A percentile compares a stretch with the other conserved stretches of the same genome.
phyloP scores from a whole-genome alignment of 257 asterid species.

The Cordia subcordata region DNA sequence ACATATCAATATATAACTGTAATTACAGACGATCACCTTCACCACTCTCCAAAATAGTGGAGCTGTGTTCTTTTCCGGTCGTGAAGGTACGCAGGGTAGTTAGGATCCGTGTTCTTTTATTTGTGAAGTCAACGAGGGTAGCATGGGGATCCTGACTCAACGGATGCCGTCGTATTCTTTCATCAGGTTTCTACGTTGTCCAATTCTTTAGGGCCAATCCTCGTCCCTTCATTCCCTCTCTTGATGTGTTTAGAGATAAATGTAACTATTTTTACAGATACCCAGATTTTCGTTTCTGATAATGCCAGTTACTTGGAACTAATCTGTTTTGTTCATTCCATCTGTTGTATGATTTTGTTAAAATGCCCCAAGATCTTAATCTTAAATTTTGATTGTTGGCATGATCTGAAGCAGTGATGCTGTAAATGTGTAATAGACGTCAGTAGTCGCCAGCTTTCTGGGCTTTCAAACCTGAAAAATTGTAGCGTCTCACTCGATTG shows the following conservation, averaged over 20 bases:
- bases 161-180: constrained; percentile 20
- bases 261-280: constrained; percentile 13
- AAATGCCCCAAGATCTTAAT: too few species aligned
- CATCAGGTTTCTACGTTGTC: constrained; percentile 2
- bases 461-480: too few species aligned
- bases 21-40: constrained; percentile 14
- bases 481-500: too few species aligned
- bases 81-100: constrained; percentile 16
- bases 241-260: constrained; percentile 14
- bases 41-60: neutral
- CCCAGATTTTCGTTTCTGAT: neutral
- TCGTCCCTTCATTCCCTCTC: constrained; percentile 9
- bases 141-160: constrained; percentile 27
- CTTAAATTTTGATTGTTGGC: too few species aligned
- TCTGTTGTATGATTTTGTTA: too few species aligned
- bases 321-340: too few species aligned
- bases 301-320: neutral
- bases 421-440: too few species aligned
- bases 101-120: constrained; percentile 15
- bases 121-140: constrained; percentile 8
- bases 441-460: too few species aligned
- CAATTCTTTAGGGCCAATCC: constrained; percentile 18
- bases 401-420: too few species aligned
- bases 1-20: constrained; percentile 8
- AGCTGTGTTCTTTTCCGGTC: neutral